Conservation (phyloP, 768 basidiomycete species). For the Xanthoconium purpureum region DNA sequence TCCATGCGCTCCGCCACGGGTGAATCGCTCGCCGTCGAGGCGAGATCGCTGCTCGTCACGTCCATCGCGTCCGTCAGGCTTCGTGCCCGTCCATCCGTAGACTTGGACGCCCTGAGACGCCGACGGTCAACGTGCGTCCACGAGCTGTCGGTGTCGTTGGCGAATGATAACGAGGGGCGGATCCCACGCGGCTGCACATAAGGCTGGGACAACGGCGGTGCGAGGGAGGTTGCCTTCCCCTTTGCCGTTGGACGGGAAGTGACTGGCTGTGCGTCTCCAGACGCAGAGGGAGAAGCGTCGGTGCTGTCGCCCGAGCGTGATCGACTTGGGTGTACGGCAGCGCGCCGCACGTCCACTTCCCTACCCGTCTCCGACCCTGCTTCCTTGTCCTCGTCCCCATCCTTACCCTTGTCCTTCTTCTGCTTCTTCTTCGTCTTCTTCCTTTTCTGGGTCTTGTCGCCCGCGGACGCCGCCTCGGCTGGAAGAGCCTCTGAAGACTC, state of each 20-base stretch:
- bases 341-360: not conserved
- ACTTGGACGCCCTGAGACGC: slow-evolving; percentile 13
- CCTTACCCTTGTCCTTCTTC: not conserved
- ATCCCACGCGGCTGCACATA: slow-evolving; percentile 24
- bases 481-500: not conserved
- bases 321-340: not conserved
- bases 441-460: slow-evolving; percentile 34
- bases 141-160: slow-evolving; percentile 53
- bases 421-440: slow-evolving; percentile 33
- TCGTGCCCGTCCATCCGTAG: slow-evolving; percentile 6
- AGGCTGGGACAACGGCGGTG: not conserved
- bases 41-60: slow-evolving; percentile 48
- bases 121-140: slow-evolving; percentile 70
- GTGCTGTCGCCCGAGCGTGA: slow-evolving; percentile 17
- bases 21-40: slow-evolving; percentile 48
- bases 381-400: not conserved
- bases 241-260: not conserved
- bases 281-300: slow-evolving; percentile 10
- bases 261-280: not conserved
- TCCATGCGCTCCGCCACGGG: slow-evolving; percentile 34
- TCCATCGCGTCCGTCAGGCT: slow-evolving; percentile 30
- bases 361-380: slow-evolving; percentile 12
- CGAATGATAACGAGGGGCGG: slow-evolving; percentile 18
- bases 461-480: slow-evolving; percentile 15
- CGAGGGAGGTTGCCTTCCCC: slow-evolving; percentile 2